phyloP scores from a whole-genome alignment of 2,329 filamentous ascomycete species.

The Cordyceps sp. region DNA sequence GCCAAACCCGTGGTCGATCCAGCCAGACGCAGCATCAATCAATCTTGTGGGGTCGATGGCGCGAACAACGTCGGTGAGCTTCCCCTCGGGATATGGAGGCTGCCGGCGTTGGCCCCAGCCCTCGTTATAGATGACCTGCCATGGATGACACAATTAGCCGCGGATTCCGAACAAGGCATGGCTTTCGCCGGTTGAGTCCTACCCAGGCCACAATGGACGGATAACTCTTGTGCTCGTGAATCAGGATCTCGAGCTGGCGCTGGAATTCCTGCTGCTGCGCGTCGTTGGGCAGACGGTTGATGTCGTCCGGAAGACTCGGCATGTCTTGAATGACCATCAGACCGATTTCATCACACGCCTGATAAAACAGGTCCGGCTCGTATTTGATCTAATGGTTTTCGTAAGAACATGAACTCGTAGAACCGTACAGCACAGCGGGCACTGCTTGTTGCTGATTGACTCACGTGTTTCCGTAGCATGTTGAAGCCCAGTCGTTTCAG shows the following conservation, averaged over 20 bases:
- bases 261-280: constrained; percentile 46
- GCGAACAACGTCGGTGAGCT: constrained; percentile 35
- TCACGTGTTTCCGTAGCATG: constrained; percentile 52
- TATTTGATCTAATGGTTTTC: constrained; percentile 40
- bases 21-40: constrained; percentile 46
- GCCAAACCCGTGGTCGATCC: constrained; percentile 51
- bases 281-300: constrained; percentile 17
- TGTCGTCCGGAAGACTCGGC: constrained; percentile 35
- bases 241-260: constrained; percentile 42
- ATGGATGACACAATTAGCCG: neutral
- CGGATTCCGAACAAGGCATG: neutral
- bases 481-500: constrained; percentile 54
- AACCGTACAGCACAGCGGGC: neutral
- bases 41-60: constrained; percentile 46
- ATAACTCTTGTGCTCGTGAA: constrained; percentile 47
- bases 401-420: neutral
- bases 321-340: constrained; percentile 56
- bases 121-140: constrained; percentile 51
- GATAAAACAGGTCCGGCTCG: constrained; percentile 50
- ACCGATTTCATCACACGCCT: constrained; percentile 49
- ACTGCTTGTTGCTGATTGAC: constrained; percentile 7
- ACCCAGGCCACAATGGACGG: constrained; percentile 50
- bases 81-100: constrained; percentile 35
- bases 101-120: constrained; percentile 47
- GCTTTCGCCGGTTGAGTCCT: constrained; percentile 6